Evolutionary conservation across 2,329 filamentous ascomycete species (phyloP).

Genomic region (Dendryphion nanum): DNA sequence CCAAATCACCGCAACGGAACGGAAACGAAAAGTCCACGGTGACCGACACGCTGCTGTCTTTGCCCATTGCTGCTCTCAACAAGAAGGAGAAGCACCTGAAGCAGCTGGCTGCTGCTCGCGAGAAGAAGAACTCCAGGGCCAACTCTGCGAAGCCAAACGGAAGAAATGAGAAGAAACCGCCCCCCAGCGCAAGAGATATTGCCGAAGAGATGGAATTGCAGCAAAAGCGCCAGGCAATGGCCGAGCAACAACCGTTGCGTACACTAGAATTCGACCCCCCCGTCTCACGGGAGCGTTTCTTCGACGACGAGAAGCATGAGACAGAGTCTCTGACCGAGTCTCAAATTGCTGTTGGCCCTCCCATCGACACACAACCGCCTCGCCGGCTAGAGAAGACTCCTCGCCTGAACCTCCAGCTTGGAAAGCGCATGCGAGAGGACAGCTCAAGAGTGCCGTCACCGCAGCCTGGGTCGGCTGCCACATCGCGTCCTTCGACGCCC

Average conservation of each 20-base stretch:
- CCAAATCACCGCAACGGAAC: conserved; percentile 24
- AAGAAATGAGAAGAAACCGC: conserved; percentile 27
- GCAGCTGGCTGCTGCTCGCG: conserved; percentile 23
- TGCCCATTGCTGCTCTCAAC: conserved; percentile 20
- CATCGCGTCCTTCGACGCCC: conserved; percentile 35
- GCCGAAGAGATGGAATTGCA: conserved; percentile 25
- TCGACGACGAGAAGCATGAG: conserved; percentile 36
- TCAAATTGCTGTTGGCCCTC: conserved; percentile 35
- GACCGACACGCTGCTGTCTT: conserved; percentile 2
- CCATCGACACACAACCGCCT: conserved; percentile 28
- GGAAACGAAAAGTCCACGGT: conserved; percentile 2
- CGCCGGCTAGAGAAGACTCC: conserved; percentile 28
- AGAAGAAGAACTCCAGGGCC: conserved; percentile 30
- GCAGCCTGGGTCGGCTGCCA: conserved; percentile 27
- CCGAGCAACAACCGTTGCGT: conserved; percentile 19
- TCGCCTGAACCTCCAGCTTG: conserved; percentile 11
- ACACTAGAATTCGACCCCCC: not conserved
- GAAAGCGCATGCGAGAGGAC: conserved; percentile 33
- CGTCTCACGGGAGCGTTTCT: no score
- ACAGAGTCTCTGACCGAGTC: conserved; percentile 37
- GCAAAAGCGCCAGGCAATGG: conserved; percentile 24
- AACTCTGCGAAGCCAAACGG: conserved; percentile 29
- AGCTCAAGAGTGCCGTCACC: conserved; percentile 30
- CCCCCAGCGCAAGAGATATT: conserved; percentile 22
- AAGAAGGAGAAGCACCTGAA: no score